These are phyloP conservation scores for Avena sativa DNA, from an alignment of 176 grass and related monocot genomes.

Conservation along the genomic window DNA sequence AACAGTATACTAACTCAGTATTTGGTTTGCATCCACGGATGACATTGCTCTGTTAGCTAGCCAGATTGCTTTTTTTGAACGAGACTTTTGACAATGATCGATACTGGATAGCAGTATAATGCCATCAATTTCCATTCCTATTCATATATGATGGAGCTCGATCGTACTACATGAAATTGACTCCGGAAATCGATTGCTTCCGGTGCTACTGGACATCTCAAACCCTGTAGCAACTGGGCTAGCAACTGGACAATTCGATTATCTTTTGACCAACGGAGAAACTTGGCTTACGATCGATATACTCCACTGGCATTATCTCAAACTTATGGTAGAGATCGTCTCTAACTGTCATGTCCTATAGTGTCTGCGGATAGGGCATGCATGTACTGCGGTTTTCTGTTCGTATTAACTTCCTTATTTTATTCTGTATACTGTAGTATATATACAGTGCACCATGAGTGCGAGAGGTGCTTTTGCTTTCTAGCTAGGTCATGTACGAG, in stretches of 20 bases:
- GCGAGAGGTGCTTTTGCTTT: slow-evolving; percentile 26
- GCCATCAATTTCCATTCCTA: slow-evolving; percentile 40
- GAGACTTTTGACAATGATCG: slow-evolving; percentile 34
- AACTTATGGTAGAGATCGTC: slow-evolving; percentile 16
- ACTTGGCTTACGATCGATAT: neutral
- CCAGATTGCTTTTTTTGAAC: slow-evolving; percentile 21
- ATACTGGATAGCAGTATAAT: slow-evolving; percentile 46
- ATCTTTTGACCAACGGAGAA: neutral
- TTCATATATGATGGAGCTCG: slow-evolving; percentile 27
- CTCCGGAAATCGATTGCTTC: neutral
- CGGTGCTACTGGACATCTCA: neutral
- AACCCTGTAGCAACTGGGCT: slow-evolving; percentile 6
- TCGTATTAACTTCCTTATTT: neutral
- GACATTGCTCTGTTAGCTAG: neutral
- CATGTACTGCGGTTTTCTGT: neutral
- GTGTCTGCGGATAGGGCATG: slow-evolving; percentile 22
- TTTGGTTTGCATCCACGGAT: neutral
- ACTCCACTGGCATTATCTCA: neutral
- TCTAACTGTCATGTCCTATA: slow-evolving; percentile 19
- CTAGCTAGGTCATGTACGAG: slow-evolving; percentile 11
- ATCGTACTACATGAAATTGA: slow-evolving; percentile 21
- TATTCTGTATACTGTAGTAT: neutral
- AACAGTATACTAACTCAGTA: neutral
- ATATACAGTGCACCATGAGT: neutral
- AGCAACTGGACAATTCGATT: neutral